These are phyloP conservation scores for Colletotrichum incanum DNA, from an alignment of 2,329 filamentous ascomycete genomes.

Conservation along the genomic window DNA sequence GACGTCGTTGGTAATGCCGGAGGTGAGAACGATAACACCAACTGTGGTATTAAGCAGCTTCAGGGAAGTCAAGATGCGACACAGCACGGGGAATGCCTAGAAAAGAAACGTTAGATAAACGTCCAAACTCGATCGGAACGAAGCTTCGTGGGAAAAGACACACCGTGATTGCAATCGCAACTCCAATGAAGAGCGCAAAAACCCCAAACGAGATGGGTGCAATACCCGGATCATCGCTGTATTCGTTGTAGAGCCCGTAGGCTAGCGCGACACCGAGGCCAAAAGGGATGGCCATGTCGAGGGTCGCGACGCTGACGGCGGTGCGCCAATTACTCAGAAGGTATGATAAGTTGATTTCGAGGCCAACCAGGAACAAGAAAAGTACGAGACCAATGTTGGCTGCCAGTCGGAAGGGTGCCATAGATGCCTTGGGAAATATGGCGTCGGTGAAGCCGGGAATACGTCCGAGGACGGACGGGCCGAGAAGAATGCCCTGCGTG, in stretches of 20 bases:
- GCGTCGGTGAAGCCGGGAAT: slow-evolving; percentile 83
- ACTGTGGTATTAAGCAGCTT: slow-evolving; percentile 88
- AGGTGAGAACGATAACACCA: slow-evolving; percentile 89
- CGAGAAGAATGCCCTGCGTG: slow-evolving; percentile 78
- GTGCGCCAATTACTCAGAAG: slow-evolving; percentile 85
- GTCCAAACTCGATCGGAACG: no score
- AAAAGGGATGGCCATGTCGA: slow-evolving; percentile 88
- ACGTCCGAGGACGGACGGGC: slow-evolving; percentile 89
- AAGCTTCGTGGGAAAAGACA: no score
- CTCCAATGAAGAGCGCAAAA: slow-evolving; percentile 85
- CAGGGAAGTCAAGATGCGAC: slow-evolving; percentile 91
- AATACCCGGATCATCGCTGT: slow-evolving; percentile 63
- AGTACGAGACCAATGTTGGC: slow-evolving; percentile 88
- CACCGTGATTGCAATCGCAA: slow-evolving; percentile 88
- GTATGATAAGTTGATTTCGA: slow-evolving; percentile 88
- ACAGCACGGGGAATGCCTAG: slow-evolving; percentile 83
- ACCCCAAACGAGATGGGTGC: slow-evolving; percentile 65
- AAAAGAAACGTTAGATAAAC: no score
- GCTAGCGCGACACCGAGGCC: slow-evolving; percentile 85
- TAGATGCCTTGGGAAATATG: slow-evolving; percentile 84
- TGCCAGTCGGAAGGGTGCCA: slow-evolving; percentile 82
- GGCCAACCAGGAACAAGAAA: slow-evolving; percentile 89
- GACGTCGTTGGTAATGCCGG: slow-evolving; percentile 92
- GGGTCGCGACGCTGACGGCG: slow-evolving; percentile 82
- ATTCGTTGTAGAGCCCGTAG: slow-evolving; percentile 84